Evolutionary conservation across 2,329 filamentous ascomycete genomes (phyloP).

Genomic region (Calonectria leucothoes): DNA sequence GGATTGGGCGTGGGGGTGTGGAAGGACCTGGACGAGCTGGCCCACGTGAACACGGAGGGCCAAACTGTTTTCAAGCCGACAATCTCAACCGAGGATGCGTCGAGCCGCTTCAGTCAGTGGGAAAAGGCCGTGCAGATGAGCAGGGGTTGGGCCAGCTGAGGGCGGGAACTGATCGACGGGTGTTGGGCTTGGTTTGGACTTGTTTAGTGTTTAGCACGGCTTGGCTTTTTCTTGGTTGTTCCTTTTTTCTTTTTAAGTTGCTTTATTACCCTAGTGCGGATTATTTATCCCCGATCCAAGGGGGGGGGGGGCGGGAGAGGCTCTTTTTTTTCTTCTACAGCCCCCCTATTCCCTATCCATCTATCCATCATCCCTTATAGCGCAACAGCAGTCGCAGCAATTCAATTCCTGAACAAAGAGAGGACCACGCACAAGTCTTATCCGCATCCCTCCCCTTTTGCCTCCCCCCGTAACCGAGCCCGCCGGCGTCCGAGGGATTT

Average conservation of each 20-base stretch:
- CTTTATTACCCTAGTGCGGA: neutral
- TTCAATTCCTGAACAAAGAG: neutral
- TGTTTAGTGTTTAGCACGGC: neutral
- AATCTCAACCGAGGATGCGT: slow-evolving; percentile 69
- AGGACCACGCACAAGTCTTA: too few relatives aligned
- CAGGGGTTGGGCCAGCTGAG: slow-evolving; percentile 71
- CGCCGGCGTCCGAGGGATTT: slow-evolving; percentile 6
- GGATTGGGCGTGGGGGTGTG: slow-evolving; percentile 82
- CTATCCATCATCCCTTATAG: too few relatives aligned
- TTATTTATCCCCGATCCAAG: neutral
- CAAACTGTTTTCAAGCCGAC: slow-evolving; percentile 76
- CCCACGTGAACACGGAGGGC: slow-evolving; percentile 77
- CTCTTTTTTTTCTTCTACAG: too few relatives aligned
- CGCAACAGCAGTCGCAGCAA: neutral
- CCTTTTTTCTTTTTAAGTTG: neutral
- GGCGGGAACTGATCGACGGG: neutral
- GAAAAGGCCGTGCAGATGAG: slow-evolving; percentile 83
- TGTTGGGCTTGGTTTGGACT: neutral
- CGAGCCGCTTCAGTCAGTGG: slow-evolving; percentile 77
- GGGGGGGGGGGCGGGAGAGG: neutral
- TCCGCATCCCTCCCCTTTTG: neutral
- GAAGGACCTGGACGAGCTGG: slow-evolving; percentile 79
- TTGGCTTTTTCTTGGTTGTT: neutral
- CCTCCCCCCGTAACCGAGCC: neutral
- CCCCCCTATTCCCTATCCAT: too few relatives aligned